phyloP scores from a whole-genome alignment of 768 basidiomycete genomes.

The Russula sp. region DNA sequence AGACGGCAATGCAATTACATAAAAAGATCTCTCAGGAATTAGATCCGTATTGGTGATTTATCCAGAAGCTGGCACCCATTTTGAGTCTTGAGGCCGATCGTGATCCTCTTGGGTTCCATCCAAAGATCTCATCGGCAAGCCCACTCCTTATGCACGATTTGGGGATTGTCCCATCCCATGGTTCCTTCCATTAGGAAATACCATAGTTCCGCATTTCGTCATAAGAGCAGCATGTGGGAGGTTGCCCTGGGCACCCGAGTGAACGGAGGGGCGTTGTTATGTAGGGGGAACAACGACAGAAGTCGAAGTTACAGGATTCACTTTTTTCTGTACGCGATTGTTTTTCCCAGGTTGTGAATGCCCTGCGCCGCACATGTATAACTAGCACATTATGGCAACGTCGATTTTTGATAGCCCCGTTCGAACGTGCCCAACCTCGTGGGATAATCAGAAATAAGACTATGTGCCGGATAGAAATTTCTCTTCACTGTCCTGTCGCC shows the following conservation, averaged over 20 bases:
- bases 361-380: no score
- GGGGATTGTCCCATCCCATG: neutral
- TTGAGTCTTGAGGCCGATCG: constrained; percentile 10
- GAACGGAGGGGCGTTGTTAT: neutral
- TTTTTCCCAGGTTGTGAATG: no score
- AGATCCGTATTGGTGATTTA: constrained; percentile 13
- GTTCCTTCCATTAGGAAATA: neutral
- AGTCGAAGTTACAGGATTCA: no score
- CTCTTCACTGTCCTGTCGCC: neutral
- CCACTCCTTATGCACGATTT: neutral
- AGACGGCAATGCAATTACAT: constrained; percentile 8
- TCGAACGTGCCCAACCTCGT: neutral
- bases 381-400: neutral
- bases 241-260: neutral
- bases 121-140: constrained; percentile 8
- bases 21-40: neutral
- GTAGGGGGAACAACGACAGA: no score
- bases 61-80: constrained; percentile 10
- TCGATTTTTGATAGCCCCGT: neutral
- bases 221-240: neutral
- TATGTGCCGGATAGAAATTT: no score
- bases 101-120: constrained; percentile 12
- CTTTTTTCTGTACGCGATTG: no score
- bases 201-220: neutral
- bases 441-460: neutral